Base-by-base conservation (phyloP, 495 filamentous ascomycete genomes). In the Umbilicaria muhlenbergii region DNA sequence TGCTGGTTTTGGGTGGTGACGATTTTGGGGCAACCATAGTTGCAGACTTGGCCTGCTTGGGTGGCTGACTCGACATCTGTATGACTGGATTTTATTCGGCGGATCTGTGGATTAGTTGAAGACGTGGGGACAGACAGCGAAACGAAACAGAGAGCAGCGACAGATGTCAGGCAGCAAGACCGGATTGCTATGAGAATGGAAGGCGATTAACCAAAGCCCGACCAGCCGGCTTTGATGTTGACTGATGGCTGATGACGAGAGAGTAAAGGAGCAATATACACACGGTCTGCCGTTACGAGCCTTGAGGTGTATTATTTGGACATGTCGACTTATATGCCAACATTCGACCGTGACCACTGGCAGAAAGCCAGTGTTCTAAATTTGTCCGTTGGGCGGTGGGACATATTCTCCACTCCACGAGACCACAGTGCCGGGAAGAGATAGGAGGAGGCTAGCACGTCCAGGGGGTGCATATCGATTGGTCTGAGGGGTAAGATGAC, bases 1-100 rank as follows among this genome's bases (percentile, higher is more conserved):
- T 65, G 56, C 81, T 78, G 21, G 32, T 49, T 71, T 63, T 63
- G 56, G 74, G 42, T 48, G 64, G 56, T 36, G 57, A 44, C 46
- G 59, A 53, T 38, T 68, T 69, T 28, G 66, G 56, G 34, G 59
- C 65, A 34, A 59, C 58, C 59, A 62, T 70, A 13, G 54, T 60
- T 36, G 56, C 51, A 39, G 57, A 44, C 37, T 58, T 57, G 52
- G 55, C 31, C 34, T 48, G 46, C 16, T 37, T 42, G 18, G 58
- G 17, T 34, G 42, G 40, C 46, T 55, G 49, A 38, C 50, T 44
- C 36, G 52, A 54, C 62, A 65, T 66, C 36, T 34, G 45, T 28
- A 28, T 28, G 24, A 10, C 24, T 8, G 24, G 45, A 28, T 38
- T 44, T 18, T 45, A 21, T 6, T 33, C 11, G 16, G 17, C 11